A percentile compares a stretch with the other conserved stretches of the same genome.
Evolutionary conservation across 2,329 filamentous ascomycete species (phyloP).

Genomic region (Aureobasidium vineae): DNA sequence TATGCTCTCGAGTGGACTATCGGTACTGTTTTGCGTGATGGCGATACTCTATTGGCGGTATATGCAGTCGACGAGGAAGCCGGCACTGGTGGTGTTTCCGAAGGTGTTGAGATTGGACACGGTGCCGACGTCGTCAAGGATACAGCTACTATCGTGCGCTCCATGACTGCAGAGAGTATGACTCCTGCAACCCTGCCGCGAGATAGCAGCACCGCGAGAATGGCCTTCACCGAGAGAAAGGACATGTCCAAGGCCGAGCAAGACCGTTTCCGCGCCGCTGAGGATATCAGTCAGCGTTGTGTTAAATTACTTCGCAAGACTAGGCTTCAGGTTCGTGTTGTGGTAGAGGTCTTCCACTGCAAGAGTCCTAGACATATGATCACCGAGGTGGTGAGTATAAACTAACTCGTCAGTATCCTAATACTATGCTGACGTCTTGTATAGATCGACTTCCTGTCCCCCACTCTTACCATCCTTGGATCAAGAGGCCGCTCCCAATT

Average conservation of each 20-base stretch:
- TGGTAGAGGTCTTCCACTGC: slow-evolving; percentile 96
- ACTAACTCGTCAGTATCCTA: neutral
- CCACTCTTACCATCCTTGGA: slow-evolving; percentile 89
- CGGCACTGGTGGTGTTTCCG: slow-evolving; percentile 49
- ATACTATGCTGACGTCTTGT: neutral
- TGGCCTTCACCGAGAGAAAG: slow-evolving; percentile 10
- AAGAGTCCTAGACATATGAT: slow-evolving; percentile 96
- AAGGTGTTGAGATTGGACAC: slow-evolving; percentile 62
- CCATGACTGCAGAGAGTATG: slow-evolving; percentile 50
- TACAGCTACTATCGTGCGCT: slow-evolving; percentile 68
- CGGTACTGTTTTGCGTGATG: slow-evolving; percentile 88
- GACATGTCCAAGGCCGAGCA: slow-evolving; percentile 60
- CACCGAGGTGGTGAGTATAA: slow-evolving; percentile 70
- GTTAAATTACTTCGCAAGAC: slow-evolving; percentile 88
- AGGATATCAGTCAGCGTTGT: slow-evolving; percentile 79
- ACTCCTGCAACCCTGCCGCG: slow-evolving; percentile 28
- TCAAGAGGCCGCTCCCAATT: slow-evolving; percentile 87
- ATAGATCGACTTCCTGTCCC: slow-evolving; percentile 82
- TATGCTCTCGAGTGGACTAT: slow-evolving; percentile 98
- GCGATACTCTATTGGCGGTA: slow-evolving; percentile 88
- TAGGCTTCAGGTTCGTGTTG: slow-evolving; percentile 83
- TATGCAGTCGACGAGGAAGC: slow-evolving; percentile 90
- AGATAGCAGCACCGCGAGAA: slow-evolving; percentile 31
- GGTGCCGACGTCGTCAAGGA: slow-evolving; percentile 74
- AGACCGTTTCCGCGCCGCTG: slow-evolving; percentile 76